Base-by-base conservation (phyloP, 495 filamentous ascomycete genomes). In the Cenococcum geophilum region DNA sequence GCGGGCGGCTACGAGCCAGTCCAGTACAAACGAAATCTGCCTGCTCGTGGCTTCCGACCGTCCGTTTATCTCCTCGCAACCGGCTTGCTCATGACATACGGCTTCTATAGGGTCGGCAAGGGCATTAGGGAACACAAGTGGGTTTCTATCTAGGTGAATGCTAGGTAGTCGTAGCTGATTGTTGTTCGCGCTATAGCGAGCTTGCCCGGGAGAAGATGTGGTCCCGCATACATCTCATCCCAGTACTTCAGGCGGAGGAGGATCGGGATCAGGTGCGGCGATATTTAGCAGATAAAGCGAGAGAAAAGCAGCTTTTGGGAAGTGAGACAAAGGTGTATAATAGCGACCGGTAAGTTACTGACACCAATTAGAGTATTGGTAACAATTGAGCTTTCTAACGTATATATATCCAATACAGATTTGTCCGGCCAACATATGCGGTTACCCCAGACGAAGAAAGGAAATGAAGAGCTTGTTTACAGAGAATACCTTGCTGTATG, bases 1-100 rank as follows among this genome's bases (percentile, higher is more conserved):
- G 70, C 74, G 70, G 93, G 93, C 78, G 93, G 93, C 81, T 98
- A 98, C 75, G 87, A 82, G 69, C 87, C 91, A 67, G 85, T 98
- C 55, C 93, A 97, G 76, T 98, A 95, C 80, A 96, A 96, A 87
- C 90, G 93, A 73, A 97, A 97, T 77, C 76, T 98, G 68, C 95
- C 93, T 59, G 86, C 86, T 59, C 87, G 89, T 62, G 92, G 95
- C 62, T 96, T 97, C 85, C 85, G 86, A 54, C 92, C 93, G 8
- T 73, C 79, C 20, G 78, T 82, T 62, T 87, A 96, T 73, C 82
- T 97, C 69, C 63, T 86, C 66, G 89, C 79, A 48, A 82, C 89
- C 74, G 86, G 82, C 66, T 73, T 77, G 27, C 76, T 96, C 68
- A 91, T 93, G 87, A 80, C 81, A 56, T 97, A 88, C 71, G 93